Base-by-base conservation (phyloP, 495 filamentous ascomycete genomes). In the Aspergillus baeticus region DNA sequence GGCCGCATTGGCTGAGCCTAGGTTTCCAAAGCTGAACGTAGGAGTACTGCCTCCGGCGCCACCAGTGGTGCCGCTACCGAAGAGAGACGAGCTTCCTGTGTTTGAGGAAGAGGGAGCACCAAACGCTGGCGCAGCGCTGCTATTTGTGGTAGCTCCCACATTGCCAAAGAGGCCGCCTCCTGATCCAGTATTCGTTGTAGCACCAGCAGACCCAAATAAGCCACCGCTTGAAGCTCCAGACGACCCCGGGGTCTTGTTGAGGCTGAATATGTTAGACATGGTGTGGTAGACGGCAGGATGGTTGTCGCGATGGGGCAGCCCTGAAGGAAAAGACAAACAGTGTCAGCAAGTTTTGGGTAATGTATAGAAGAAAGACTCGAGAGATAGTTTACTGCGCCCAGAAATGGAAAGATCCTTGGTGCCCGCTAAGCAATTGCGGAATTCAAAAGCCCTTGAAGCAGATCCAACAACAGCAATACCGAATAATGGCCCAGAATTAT, bases 101-200 rank as follows among this genome's bases (percentile, higher is more conserved):
- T 63, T 63, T 35, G 64, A 51, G 7, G 64, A 60, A 43, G 68
- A 41, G 17, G 51, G 51, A 18, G 62, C 47, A 54, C 73, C 75
- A 65, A 76, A 76, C 3, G 73, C 69, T 38, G 75, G 60, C 17
- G 69, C 49, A 31, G 71, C 58, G 54, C 43, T 63, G 29, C 70
- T 69, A 55, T 60, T 62, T 33, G 74, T 62, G 44, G 70, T 58
- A 63, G 69, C 73, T 66, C 71, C 74, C 64, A 71, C 67, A 65
- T 76, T 78, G 50, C 76, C 76, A 64, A 78, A 78, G 33, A 78
- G 58, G 41, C 65, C 63, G 50, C 65, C 66, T 22, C 68, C 55
- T n/a, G 72, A 60, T 21, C 62, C 62, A 23, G 67, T 51, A 51
- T 63, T 67, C 29, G 71, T 58, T 34, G 57, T 50, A 18, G 59